phyloP scores from a whole-genome alignment of 495 filamentous ascomycete species.

The Cenococcum geophilum region DNA sequence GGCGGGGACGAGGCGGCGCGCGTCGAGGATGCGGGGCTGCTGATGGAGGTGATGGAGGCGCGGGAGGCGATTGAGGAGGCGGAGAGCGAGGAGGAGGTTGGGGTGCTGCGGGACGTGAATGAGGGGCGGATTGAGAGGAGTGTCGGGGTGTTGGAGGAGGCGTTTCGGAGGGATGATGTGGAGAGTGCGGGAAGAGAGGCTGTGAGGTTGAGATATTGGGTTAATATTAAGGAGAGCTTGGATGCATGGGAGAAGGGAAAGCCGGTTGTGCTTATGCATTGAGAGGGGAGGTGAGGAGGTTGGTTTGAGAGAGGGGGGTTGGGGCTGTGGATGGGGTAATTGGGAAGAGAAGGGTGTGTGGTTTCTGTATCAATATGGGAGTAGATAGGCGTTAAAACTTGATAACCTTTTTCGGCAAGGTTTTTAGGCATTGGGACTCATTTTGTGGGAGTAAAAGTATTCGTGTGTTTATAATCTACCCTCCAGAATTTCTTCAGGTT shows the following conservation, averaged over 20 bases:
- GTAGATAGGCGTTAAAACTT: too few relatives aligned
- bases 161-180: conserved; percentile 63
- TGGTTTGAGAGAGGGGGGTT: not conserved
- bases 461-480: too few relatives aligned
- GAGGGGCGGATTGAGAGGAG: conserved; percentile 56
- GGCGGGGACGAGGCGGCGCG: conserved; percentile 63
- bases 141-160: conserved; percentile 51
- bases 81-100: conserved; percentile 57
- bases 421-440: too few relatives aligned
- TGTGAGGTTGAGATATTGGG: conserved; percentile 82
- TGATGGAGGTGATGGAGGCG: conserved; percentile 85
- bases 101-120: conserved; percentile 57
- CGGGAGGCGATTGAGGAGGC: conserved; percentile 79
- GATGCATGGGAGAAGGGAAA: conserved; percentile 78
- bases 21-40: conserved; percentile 62
- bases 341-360: too few relatives aligned
- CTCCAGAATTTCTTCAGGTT: too few relatives aligned
- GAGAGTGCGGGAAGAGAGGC: conserved; percentile 61
- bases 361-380: not conserved
- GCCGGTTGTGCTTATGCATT: conserved; percentile 29
- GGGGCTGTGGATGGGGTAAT: too few relatives aligned
- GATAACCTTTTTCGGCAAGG: too few relatives aligned
- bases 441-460: too few relatives aligned
- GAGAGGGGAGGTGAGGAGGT: not conserved
- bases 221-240: conserved; percentile 75